Evolutionary conservation across 768 basidiomycete genomes (phyloP), one percentile per base, ranked within the genome.

Genomic region (Lentinula edodes): DNA sequence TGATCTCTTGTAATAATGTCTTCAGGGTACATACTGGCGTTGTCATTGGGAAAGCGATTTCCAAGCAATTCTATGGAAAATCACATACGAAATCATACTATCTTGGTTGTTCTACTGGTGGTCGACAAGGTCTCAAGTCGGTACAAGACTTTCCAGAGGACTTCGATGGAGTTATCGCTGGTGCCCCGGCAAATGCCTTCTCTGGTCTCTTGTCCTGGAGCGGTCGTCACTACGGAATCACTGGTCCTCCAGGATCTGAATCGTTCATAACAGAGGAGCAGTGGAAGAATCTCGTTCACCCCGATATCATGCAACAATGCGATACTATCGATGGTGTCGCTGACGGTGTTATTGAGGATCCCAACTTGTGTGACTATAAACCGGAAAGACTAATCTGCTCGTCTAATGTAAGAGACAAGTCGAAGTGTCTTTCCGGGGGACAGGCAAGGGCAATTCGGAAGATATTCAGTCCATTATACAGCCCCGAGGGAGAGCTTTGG

Each of bases 151-250:
- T 64, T 46, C 69, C 69, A 4, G 64, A 65, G 10, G 69, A 70
- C 55, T 70, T 70, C 54, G 66, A 69, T 53, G 69, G 66, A 42
- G 54, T 69, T 38, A 57, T 70, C 28, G 65, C 68, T 23, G 69
- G 69, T 6, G 58, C 68, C 16, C 68, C 69, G 9, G 68, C 68
- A 12, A 63, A 42, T 23, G 55, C 41, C 13, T 35, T 62, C 7
- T 58, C 18, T n/a, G 23, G 45, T 34, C 41, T 61, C 6, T 15
- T 42, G 12, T 46, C 61, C 12, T 62, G 61, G 61, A 45, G 55
- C 23, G 46, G 50, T 1, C 54, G 45, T 41, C 36, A 58, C 35
- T 51, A 23, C 38, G 16, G 28, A 9, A 46, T 51, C n/a, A 50
- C 61, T 4, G 65, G 64, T 46, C 23, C 56, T 15, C 23, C 55